phyloP scores from a whole-genome alignment of 1,284 basidiomycete species.

The Ceratobasidium sp. region DNA sequence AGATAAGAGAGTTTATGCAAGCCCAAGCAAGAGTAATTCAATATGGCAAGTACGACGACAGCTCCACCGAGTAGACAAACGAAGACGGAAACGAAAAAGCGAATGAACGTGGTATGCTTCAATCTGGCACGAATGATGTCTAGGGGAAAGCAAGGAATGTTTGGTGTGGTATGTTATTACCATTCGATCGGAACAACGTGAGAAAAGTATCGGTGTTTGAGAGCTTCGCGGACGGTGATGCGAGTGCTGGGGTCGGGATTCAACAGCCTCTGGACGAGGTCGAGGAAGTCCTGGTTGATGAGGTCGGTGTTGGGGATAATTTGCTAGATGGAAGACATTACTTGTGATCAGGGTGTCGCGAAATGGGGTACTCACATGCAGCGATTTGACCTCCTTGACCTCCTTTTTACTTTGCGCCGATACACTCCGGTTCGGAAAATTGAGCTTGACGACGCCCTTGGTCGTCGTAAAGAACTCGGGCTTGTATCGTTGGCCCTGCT shows the following conservation, averaged over 20 bases:
- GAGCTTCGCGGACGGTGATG: constrained; percentile 83
- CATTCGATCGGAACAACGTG: constrained; percentile 42
- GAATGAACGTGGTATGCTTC: constrained; percentile 36
- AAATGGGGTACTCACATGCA: constrained; percentile 63
- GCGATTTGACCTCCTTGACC: constrained; percentile 80
- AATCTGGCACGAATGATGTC: constrained; percentile 5
- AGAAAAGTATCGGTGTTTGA: constrained; percentile 82
- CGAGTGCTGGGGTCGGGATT: constrained; percentile 90
- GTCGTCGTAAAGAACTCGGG: constrained; percentile 79
- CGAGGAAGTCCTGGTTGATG: constrained; percentile 79
- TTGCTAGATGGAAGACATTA: constrained; percentile 59
- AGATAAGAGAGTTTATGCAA: constrained; percentile 22
- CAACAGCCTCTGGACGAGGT: constrained; percentile 84
- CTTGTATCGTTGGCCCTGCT: constrained; percentile 72
- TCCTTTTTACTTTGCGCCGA: constrained; percentile 83
- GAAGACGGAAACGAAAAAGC: constrained; percentile 28
- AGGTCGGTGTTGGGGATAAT: constrained; percentile 77
- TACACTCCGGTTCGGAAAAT: constrained; percentile 73
- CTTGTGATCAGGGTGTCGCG: background rate
- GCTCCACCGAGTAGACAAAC: constrained; percentile 19
- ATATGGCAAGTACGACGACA: constrained; percentile 34
- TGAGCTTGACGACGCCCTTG: constrained; percentile 72
- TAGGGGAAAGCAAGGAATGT: constrained; percentile 21
- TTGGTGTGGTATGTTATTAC: constrained; percentile 20
- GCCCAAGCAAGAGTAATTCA: constrained; percentile 36